Evolutionary conservation across 305 asterid genomes (phyloP).

Genomic region (Fraxinus ornus): DNA sequence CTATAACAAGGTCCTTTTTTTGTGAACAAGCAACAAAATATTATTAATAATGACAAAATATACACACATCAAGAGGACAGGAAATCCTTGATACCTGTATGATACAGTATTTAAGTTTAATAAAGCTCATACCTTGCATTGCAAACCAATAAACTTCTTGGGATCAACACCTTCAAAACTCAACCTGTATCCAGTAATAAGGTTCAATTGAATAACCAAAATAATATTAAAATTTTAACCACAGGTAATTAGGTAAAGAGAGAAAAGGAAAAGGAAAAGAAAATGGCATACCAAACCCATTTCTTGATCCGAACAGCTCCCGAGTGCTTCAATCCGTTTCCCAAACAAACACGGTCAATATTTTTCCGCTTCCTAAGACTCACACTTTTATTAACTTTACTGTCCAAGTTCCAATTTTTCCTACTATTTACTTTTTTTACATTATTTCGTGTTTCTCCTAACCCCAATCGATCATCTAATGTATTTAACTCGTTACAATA

Average conservation of each 20-base stretch:
- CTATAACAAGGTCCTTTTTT: neutral
- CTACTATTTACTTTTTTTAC: constrained; percentile 23
- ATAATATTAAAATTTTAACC: neutral
- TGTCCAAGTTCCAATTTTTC: constrained; percentile 23
- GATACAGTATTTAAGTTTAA: constrained; percentile 5
- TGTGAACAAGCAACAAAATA: neutral
- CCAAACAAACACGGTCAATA: constrained; percentile 23
- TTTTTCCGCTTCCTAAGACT: constrained; percentile 41
- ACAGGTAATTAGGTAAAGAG: neutral
- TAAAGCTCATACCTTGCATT: constrained; percentile 66
- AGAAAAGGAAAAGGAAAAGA: neutral
- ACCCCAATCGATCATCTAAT: constrained; percentile 34
- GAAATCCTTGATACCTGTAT: constrained; percentile 8
- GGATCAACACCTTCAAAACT: constrained; percentile 74
- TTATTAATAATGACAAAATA: constrained; percentile 6
- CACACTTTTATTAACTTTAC: constrained; percentile 29
- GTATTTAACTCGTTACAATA: constrained; percentile 32
- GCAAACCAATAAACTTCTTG: constrained; percentile 66
- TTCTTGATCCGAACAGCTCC: constrained; percentile 48
- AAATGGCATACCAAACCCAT: constrained; percentile 74
- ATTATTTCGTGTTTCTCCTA: constrained; percentile 33
- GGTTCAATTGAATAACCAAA: constrained; percentile 22
- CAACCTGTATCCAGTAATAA: constrained; percentile 54
- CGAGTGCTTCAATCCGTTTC: constrained; percentile 33
- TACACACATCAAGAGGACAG: neutral